These are phyloP conservation scores for Suillus discolor DNA, from an alignment of 768 basidiomycete genomes.

Conservation along the genomic window DNA sequence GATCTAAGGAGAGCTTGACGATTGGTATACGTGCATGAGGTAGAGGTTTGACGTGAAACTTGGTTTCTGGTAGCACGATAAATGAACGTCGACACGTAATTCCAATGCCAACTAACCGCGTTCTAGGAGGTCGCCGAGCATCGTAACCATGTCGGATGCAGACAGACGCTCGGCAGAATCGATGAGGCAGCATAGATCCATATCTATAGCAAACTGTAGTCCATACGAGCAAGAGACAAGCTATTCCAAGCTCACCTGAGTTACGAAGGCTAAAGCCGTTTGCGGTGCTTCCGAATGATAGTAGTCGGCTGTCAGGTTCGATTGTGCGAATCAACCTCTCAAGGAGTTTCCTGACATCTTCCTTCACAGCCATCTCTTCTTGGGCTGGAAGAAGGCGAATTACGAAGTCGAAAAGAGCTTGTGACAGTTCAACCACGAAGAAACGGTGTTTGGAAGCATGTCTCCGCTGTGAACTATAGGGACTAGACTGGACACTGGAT, in stretches of 20 bases:
- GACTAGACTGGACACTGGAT: constrained; percentile 25
- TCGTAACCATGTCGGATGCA: constrained; percentile 89
- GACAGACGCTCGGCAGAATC: constrained; percentile 80
- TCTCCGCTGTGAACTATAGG: constrained; percentile 34
- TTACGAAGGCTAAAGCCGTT: constrained; percentile 97
- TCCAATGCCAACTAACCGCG: constrained; percentile 61
- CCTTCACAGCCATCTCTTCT: constrained; percentile 93
- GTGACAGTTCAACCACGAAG: constrained; percentile 78
- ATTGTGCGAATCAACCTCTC: constrained; percentile 95
- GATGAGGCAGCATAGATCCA: constrained; percentile 98
- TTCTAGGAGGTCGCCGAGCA: constrained; percentile 91
- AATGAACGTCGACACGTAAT: constrained; percentile 12
- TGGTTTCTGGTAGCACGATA: constrained; percentile 67
- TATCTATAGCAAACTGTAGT: constrained; percentile 58
- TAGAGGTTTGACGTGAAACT: constrained; percentile 93
- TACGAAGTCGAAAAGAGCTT: constrained; percentile 92
- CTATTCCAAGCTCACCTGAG: constrained; percentile 61
- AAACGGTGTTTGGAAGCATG: constrained; percentile 57
- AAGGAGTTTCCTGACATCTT: constrained; percentile 92
- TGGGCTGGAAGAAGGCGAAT: constrained; percentile 87
- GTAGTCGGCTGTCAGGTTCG: constrained; percentile 85
- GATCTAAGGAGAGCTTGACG: constrained; percentile 92
- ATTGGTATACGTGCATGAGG: constrained; percentile 98
- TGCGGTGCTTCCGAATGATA: constrained; percentile 96
- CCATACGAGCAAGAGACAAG: constrained; percentile 8